Evolutionary conservation across 306 rosid species (phyloP), one percentile per base, ranked within the genome.

Genomic region (Purshia tridentata): DNA sequence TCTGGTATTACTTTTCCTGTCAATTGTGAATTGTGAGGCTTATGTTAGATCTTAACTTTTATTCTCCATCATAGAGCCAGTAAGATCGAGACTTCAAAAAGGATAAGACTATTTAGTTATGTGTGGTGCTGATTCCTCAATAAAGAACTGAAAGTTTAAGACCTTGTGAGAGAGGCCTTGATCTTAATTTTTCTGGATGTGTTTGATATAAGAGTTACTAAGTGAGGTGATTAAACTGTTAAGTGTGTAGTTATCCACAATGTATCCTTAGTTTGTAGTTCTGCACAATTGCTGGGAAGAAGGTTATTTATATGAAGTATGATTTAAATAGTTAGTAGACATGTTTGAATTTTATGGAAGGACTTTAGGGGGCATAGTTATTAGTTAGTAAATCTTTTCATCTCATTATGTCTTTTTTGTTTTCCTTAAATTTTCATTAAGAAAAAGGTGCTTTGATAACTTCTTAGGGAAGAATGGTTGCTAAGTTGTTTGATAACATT

Each of bases 401-500:
- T 69, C 52, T 69, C 3, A 4, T n/a, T 52, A 3, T 18, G 44
- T 22, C 41, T 54, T 54, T 70, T 8, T 20, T 41, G 0, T 29
- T 70, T 8, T 20, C 20, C 1, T 22, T 14, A 19, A 54, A 7
- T 0, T 20, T 70, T 11, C 19, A 41, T 9, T 11, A 40, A 4
- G 29, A 13, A 19, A 29, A 57, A 39, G 8, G 53, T 44, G 37
- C 20, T 13, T 45, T 55, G 23, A 22, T 55, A 55, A 14, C 60
- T 8, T 41, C 52, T 42, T 55, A 20, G 20, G 65, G 40, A 52
- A 52, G 48, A 19, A n/a, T 39, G 39, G 42, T 42, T 55, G 53
- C 51, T 70, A 23, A 70, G 60, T 66, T 61, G 56, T 64, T 75
- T 45, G 74, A 23, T 88, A 53, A 80, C 79, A 70, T 77, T 85